phyloP scores from a whole-genome alignment of 495 filamentous ascomycete genomes.

The Apiosordaria backusii region DNA sequence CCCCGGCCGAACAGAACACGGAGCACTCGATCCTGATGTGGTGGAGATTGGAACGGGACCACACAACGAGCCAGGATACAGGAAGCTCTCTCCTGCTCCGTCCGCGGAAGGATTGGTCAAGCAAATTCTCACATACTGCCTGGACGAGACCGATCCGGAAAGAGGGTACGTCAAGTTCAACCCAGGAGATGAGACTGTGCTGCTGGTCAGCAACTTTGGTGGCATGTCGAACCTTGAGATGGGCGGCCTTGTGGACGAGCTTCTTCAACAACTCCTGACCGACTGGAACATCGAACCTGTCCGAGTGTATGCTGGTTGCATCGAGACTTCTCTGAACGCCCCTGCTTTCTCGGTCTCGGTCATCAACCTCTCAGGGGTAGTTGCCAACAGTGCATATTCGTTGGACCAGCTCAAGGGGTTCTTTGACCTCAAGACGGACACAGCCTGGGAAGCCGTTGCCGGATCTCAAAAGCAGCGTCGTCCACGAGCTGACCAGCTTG shows the following conservation, averaged over 20 bases:
- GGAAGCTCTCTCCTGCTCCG: constrained; percentile 53
- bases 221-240: constrained; percentile 60
- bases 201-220: constrained; percentile 62
- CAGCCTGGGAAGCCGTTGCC: constrained; percentile 48
- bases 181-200: constrained; percentile 50
- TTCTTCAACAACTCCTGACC: constrained; percentile 45
- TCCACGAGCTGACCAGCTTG: constrained; percentile 39
- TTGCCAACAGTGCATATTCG: constrained; percentile 40
- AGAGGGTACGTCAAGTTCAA: constrained; percentile 57
- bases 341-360: constrained; percentile 60
- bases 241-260: constrained; percentile 53
- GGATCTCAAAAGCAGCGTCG: constrained; percentile 38
- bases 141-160: constrained; percentile 54
- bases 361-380: constrained; percentile 52
- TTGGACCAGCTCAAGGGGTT: constrained; percentile 50
- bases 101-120: constrained; percentile 51
- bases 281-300: constrained; percentile 43
- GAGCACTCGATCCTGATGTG: constrained; percentile 43
- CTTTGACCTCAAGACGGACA: constrained; percentile 52
- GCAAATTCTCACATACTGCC: constrained; percentile 50
- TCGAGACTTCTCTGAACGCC: constrained; percentile 61
- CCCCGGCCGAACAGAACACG: constrained; percentile 55
- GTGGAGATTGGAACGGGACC: constrained; percentile 59
- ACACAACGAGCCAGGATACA: constrained; percentile 60
- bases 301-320: constrained; percentile 42